These are phyloP conservation scores for Syncephalastrum racemosum DNA, from an alignment of 371 early-diverging fungal genomes.

Conservation along the genomic window DNA sequence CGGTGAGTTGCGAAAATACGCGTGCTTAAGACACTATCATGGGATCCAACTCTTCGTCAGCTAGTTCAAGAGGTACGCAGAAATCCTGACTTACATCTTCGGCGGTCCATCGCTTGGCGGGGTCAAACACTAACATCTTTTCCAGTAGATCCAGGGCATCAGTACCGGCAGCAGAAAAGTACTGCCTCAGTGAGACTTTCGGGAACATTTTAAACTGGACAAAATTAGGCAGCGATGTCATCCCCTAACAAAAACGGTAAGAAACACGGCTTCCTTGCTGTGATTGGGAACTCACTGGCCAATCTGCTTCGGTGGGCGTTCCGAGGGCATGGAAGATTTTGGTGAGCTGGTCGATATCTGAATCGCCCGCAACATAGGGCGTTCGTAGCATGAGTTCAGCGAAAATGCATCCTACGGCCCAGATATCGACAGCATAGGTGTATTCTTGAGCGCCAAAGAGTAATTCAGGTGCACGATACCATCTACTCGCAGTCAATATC, in stretches of 20 bases:
- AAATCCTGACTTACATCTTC: slow-evolving; percentile 59
- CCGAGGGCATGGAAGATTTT: slow-evolving; percentile 96
- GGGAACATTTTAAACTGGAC: slow-evolving; percentile 65
- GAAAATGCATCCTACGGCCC: slow-evolving; percentile 99
- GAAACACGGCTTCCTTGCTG: not conserved
- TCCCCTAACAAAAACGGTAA: slow-evolving; percentile 46
- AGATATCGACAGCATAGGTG: slow-evolving; percentile 93
- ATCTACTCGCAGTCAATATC: slow-evolving; percentile 52
- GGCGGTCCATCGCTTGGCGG: slow-evolving; percentile 85
- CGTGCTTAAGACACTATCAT: slow-evolving; percentile 77
- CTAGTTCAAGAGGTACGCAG: not conserved
- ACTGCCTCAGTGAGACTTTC: slow-evolving; percentile 69
- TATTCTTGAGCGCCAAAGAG: slow-evolving; percentile 94
- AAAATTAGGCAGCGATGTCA: slow-evolving; percentile 75
- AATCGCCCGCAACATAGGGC: slow-evolving; percentile 94
- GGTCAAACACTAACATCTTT: slow-evolving; percentile 92
- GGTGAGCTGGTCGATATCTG: slow-evolving; percentile 94
- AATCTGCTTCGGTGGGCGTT: slow-evolving; percentile 95
- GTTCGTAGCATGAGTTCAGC: slow-evolving; percentile 97
- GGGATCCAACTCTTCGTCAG: not conserved
- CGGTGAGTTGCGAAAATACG: slow-evolving; percentile 90
- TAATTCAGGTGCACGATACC: slow-evolving; percentile 99
- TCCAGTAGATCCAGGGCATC: slow-evolving; percentile 94
- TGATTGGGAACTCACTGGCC: slow-evolving; percentile 76
- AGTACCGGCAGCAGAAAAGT: slow-evolving; percentile 92